phyloP scores from a whole-genome alignment of 805 yeast genomes.

The Tetrapisispora namnaoensis region DNA sequence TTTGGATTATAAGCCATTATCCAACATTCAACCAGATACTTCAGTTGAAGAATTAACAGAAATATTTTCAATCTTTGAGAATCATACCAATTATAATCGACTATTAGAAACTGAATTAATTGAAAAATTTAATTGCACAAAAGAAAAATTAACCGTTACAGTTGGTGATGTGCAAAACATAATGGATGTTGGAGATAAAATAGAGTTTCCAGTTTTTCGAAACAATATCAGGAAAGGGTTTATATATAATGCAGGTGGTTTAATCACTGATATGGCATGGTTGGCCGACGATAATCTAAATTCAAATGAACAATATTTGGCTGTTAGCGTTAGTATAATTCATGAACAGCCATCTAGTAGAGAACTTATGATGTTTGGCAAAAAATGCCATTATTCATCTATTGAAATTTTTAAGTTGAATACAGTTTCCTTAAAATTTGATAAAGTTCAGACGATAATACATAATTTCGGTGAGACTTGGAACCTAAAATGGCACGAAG shows the following conservation, averaged over 20 bases:
- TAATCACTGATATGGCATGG: slow-evolving; percentile 49
- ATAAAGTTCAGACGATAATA: slow-evolving; percentile 25
- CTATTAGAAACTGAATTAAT: slow-evolving; percentile 19
- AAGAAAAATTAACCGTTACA: slow-evolving; percentile 9
- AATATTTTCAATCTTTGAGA: not conserved
- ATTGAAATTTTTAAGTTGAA: slow-evolving; percentile 39
- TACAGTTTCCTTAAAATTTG: slow-evolving; percentile 20
- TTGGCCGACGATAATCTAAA: slow-evolving; percentile 25
- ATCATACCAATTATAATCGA: slow-evolving; percentile 8
- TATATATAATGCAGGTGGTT: slow-evolving; percentile 41
- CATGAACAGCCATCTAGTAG: slow-evolving; percentile 22
- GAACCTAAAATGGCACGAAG: slow-evolving; percentile 30
- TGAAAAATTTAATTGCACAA: slow-evolving; percentile 19
- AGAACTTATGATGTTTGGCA: slow-evolving; percentile 21
- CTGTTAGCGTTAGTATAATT: slow-evolving; percentile 39
- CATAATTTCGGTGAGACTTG: slow-evolving; percentile 39
- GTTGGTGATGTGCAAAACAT: slow-evolving; percentile 15
- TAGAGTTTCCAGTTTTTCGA: slow-evolving; percentile 23
- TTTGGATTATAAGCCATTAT: slow-evolving; percentile 14
- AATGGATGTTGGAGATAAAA: slow-evolving; percentile 12
- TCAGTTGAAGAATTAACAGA: not conserved
- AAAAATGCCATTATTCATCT: slow-evolving; percentile 29
- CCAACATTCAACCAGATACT: slow-evolving; percentile 4
- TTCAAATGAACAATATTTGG: slow-evolving; percentile 33
- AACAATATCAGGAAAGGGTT: slow-evolving; percentile 30